A percentile compares a stretch with the other conserved stretches of the same genome.
phyloP scores from a whole-genome alignment of 2,329 filamentous ascomycete species.

The Pezizomycotina sp. region DNA sequence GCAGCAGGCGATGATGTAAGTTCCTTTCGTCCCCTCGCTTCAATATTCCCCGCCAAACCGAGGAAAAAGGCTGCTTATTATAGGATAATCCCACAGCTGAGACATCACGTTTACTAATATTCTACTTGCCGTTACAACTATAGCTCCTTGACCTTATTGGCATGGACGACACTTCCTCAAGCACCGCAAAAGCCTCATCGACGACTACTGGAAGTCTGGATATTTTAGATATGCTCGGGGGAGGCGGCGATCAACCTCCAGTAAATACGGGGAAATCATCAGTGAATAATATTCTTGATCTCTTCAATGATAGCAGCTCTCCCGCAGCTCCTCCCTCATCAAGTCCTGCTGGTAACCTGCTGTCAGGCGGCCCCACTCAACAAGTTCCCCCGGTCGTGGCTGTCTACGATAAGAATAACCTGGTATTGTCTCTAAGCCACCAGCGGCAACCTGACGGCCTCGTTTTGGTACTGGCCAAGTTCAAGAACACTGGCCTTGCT shows the following conservation, averaged over 20 bases:
- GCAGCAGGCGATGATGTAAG: slow-evolving; percentile 32
- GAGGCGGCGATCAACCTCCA: slow-evolving; percentile 30
- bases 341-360: too few relatives aligned
- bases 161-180: slow-evolving; percentile 43
- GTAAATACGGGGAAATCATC: slow-evolving; percentile 28
- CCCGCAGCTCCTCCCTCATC: slow-evolving; percentile 32
- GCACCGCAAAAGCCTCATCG: slow-evolving; percentile 39
- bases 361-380: too few relatives aligned
- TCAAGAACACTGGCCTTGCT: slow-evolving; percentile 58
- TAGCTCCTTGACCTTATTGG: slow-evolving; percentile 89
- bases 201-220: slow-evolving; percentile 60
- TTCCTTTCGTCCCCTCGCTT: too few relatives aligned
- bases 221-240: slow-evolving; percentile 78
- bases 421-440: slow-evolving; percentile 64
- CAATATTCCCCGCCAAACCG: slow-evolving; percentile 45
- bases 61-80: slow-evolving; percentile 53
- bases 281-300: slow-evolving; percentile 62
- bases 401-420: slow-evolving; percentile 74
- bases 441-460: slow-evolving; percentile 65
- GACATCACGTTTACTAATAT: too few relatives aligned
- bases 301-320: slow-evolving; percentile 46
- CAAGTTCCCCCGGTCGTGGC: slow-evolving; percentile 41
- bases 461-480: slow-evolving; percentile 68
- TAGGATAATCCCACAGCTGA: too few relatives aligned
- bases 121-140: slow-evolving; percentile 3